phyloP scores from a whole-genome alignment of 164 flowering plant genomes.

The Liriodendron chinense region DNA sequence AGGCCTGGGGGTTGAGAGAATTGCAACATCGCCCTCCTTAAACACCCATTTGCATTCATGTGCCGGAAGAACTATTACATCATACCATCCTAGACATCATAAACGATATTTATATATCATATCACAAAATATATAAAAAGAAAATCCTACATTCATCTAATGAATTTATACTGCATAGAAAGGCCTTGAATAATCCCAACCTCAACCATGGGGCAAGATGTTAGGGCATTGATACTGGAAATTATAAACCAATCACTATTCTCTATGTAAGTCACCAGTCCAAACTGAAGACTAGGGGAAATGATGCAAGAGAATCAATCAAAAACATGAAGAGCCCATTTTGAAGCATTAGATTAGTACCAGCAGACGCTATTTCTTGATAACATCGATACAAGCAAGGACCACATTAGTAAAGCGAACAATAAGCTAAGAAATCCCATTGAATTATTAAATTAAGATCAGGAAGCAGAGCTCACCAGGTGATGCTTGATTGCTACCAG shows the following conservation, averaged over 20 bases:
- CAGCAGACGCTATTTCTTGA: background rate
- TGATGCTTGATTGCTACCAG: no score
- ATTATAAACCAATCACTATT: background rate
- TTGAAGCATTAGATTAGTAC: background rate
- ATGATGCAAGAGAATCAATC: no score
- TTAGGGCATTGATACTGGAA: background rate
- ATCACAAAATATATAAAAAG: background rate
- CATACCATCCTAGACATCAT: conserved; percentile 75
- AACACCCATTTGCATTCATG: conserved; percentile 80
- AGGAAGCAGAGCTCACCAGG: no score
- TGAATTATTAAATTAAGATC: no score
- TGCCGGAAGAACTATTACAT: conserved; percentile 67
- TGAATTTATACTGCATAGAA: background rate
- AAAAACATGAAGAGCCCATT: background rate
- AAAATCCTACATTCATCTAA: no score
- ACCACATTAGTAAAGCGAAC: no score
- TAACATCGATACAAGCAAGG: no score
- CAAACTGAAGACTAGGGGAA: background rate
- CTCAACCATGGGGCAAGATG: background rate
- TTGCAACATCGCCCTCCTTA: conserved; percentile 96
- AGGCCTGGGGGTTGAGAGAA: conserved; percentile 80
- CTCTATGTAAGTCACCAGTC: background rate
- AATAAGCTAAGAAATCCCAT: no score
- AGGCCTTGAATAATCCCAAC: background rate
- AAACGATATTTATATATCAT: background rate